Evolutionary conservation across 169 alveolate species (phyloP).

Genomic region (Plasmodium inui): DNA sequence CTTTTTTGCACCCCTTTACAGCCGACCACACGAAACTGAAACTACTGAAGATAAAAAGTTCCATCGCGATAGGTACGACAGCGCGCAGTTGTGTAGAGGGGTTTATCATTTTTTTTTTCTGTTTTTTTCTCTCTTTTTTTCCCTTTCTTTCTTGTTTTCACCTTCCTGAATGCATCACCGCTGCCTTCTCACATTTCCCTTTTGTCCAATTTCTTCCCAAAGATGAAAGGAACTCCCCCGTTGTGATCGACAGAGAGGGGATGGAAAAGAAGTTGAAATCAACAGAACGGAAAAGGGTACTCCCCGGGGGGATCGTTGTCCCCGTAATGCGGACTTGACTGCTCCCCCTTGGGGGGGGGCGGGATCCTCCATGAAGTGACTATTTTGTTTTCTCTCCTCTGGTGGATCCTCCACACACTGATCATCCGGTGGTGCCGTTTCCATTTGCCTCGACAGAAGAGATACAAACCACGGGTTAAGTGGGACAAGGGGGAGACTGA

Average conservation of each 20-base stretch:
- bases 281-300: not conserved
- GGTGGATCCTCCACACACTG: not conserved
- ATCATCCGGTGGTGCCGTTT: not conserved
- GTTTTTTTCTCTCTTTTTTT: not conserved
- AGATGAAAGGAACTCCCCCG: not conserved
- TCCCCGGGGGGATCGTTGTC: not conserved
- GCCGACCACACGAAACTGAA: not conserved
- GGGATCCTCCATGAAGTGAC: too few relatives aligned
- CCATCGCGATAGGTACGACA: slow-evolving; percentile 16
- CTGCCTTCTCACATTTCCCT: not conserved
- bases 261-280: not conserved
- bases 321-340: not conserved
- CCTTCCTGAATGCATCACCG: not conserved
- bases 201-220: not conserved
- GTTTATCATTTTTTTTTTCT: not conserved
- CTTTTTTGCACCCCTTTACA: not conserved
- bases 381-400: not conserved
- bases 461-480: slow-evolving; percentile 19
- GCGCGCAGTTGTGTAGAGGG: not conserved
- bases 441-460: slow-evolving; percentile 6
- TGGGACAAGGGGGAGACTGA: slow-evolving; percentile 31
- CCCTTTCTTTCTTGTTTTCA: slow-evolving; percentile 2
- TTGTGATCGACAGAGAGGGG: not conserved
- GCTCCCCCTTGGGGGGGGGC: not conserved
- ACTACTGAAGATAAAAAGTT: slow-evolving; percentile 24